phyloP scores from a whole-genome alignment of 345 rosid genomes.

The Adansonia digitata region DNA sequence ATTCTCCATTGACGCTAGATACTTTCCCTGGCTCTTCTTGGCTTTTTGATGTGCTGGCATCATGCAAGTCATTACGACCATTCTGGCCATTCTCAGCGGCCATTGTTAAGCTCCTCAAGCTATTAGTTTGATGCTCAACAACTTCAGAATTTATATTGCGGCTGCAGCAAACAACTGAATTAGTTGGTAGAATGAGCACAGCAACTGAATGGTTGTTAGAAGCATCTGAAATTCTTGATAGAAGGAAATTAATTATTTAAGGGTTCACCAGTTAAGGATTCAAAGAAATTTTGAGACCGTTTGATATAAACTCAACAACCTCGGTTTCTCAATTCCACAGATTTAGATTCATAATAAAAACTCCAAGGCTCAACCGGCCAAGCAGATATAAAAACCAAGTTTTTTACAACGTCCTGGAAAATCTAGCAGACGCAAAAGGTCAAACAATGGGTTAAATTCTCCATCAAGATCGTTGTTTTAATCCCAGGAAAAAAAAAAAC shows the following conservation, averaged over 20 bases:
- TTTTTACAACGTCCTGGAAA: neutral
- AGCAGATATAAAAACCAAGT: neutral
- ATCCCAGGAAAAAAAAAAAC: neutral
- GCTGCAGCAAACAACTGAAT: neutral
- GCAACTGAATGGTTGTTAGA: neutral
- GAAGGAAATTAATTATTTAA: too few relatives aligned
- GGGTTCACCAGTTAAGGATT: too few relatives aligned
- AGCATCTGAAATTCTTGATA: too few relatives aligned
- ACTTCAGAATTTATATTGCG: slow-evolving; percentile 2
- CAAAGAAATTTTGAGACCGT: neutral
- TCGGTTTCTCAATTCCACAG: neutral
- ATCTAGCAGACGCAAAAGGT: neutral
- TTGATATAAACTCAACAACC: neutral
- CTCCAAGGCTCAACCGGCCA: neutral
- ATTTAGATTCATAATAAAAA: neutral
- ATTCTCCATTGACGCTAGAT: slow-evolving; percentile 11
- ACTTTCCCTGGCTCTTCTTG: slow-evolving; percentile 27
- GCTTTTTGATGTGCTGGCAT: slow-evolving; percentile 42
- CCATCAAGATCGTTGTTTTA: neutral
- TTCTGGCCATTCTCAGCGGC: slow-evolving; percentile 22
- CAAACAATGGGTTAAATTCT: neutral
- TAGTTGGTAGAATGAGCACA: neutral
- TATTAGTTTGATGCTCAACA: neutral
- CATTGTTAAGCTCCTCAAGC: slow-evolving; percentile 20
- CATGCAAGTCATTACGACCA: slow-evolving; percentile 17